Evolutionary conservation across 768 basidiomycete genomes (phyloP), one percentile per base, ranked within the genome.

Genomic region (Butyriboletus loyo): DNA sequence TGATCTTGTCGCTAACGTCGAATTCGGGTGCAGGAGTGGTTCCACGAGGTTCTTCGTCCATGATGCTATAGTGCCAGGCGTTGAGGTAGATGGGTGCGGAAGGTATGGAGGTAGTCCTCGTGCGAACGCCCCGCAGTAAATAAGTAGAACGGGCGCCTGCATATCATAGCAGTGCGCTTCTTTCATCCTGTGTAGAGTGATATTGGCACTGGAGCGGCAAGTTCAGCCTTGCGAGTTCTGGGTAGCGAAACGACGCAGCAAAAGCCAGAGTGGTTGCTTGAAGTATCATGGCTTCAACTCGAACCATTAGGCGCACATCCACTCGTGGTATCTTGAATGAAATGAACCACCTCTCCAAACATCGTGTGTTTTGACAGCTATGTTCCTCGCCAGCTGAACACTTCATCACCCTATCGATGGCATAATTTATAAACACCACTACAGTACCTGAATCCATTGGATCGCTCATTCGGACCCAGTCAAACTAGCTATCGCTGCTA

Each of bases 1-100:
- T 64, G 32, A 66, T 63, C 61, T n/a, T 55, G 7, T 27, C 37
- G 3, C 61, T 49, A 36, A 66, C 61, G 9, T 66, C 52, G 45
- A 60, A 60, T 27, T 54, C 47, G 9, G 53, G 41, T 2, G 4
- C 7, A 17, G 52, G 51, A 38, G 50, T 49, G 11, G 38, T 30
- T 3, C 9, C 28, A 14, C 15, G 52, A 31, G 35, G 31, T 13
- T 46, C 52, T 13, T 49, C 35, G n/a, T 50, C 64, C 63, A 64
- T 64, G 24, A 19, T n/a, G n/a, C n/a, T 28, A 27, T 35, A 34
- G 14, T 22, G 31, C 9, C 19, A 6, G 24, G 13, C 8, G 45
- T 47, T 7, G 34, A 36, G 36, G 31, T 22, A 24, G 25, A 49
- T 17, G 6, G 21, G 24, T 25, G 19, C 34, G 32, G 22, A 15